Base-by-base conservation (phyloP, 2,329 filamentous ascomycete species). In the Xylaria sp. region DNA sequence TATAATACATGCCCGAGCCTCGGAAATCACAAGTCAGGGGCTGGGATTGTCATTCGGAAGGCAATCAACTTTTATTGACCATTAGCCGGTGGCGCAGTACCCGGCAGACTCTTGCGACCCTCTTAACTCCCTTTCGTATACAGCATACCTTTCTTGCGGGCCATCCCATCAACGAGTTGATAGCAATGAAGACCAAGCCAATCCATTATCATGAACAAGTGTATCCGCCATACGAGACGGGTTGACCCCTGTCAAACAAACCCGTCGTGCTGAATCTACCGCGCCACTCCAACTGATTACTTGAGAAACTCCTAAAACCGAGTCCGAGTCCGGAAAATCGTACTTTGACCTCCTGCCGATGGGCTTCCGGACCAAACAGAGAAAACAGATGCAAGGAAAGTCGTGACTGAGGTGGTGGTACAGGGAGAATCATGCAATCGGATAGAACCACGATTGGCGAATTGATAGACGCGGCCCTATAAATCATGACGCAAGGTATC, bases 361-460 rank as follows among this genome's bases (percentile, higher is more conserved):
- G 56, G 48, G 38, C 46, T 54, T 56, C 41, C 39, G 48, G 39
- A 54, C 43, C 46, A 54, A 57, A 42, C 44, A 54, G 42, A 63
- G 20, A 49, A 52, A 60, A 53, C 26, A 42, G 38, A 55, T 45
- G 29, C 41, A 56, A 54, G 48, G 52, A 59, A 63, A 63, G 24
- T 63, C 63, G 52, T 63, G 56, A 60, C 50, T 50, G 44, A 49
- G n/a, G 48, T 66, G 63, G 37, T 66, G 42, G 56, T 66, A 66
- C 64, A 66, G 50, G 46, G 46, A 54, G 50, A 55, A 54, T 50
- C 39, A 46, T 13, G 29, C 29, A 34, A 34, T 13, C 9, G 9
- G 29, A 13, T 13, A 13, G 29, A 13, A 56, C 46, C 49, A 46
- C 48, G 29, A 16, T 46, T 49, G 42, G 26, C 50, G 13, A 22